phyloP scores from a whole-genome alignment of 2,329 filamentous ascomycete genomes.

The Ophiostoma novo-ulmi region DNA sequence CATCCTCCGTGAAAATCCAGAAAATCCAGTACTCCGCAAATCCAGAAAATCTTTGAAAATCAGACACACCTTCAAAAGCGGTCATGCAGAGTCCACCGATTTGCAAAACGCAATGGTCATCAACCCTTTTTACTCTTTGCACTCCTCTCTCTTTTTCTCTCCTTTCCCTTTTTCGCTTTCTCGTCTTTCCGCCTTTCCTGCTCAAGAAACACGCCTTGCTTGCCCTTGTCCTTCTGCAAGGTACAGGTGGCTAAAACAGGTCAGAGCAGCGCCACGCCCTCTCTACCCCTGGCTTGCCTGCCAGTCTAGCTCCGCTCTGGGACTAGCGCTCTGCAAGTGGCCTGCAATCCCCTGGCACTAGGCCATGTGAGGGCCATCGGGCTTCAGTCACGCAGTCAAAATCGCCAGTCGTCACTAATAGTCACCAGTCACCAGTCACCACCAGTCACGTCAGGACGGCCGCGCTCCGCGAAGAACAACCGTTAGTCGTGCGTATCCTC shows the following conservation, averaged over 20 bases:
- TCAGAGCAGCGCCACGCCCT: constrained; percentile 21
- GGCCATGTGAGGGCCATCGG: constrained; percentile 16
- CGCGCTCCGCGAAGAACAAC: constrained; percentile 11
- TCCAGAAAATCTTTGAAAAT: neutral
- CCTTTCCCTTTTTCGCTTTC: neutral
- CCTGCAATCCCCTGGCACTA: constrained; percentile 24
- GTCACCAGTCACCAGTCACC: neutral
- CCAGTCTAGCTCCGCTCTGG: constrained; percentile 15
- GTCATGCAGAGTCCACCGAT: constrained; percentile 15
- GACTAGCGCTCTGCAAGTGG: constrained; percentile 21
- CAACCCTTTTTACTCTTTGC: constrained; percentile 1
- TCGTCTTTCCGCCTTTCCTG: neutral
- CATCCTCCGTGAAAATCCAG: constrained; percentile 4
- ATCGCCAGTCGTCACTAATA: neutral
- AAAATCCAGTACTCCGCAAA: too few species aligned
- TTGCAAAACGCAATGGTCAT: constrained; percentile 18
- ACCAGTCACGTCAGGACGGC: constrained; percentile 23
- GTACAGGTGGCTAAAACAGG: constrained; percentile 25
- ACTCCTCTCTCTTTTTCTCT: neutral
- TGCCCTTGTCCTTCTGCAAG: constrained; percentile 21
- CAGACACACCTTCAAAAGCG: neutral
- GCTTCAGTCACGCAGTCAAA: constrained; percentile 15
- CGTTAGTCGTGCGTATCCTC: constrained; percentile 11
- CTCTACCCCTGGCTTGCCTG: constrained; percentile 17
- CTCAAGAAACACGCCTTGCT: neutral